Evolutionary conservation across 2,329 filamentous ascomycete species (phyloP).

Genomic region (Colletotrichum tabaci): DNA sequence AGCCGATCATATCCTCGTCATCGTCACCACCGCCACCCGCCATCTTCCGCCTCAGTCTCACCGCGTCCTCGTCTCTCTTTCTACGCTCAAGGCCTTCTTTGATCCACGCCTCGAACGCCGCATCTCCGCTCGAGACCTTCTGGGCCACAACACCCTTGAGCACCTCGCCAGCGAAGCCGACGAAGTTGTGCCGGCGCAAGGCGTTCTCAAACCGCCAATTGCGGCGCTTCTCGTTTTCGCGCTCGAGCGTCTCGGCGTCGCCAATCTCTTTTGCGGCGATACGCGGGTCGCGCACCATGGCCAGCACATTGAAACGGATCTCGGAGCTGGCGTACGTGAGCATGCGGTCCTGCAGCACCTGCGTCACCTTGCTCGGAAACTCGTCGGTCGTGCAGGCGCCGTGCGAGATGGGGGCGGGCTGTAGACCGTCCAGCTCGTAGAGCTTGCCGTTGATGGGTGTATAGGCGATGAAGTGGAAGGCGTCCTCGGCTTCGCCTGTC

Average conservation of each 20-base stretch:
- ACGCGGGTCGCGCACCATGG: constrained; percentile 89
- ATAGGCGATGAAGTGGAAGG: constrained; percentile 98
- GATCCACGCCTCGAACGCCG: constrained; percentile 81
- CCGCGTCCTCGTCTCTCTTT: constrained; percentile 47
- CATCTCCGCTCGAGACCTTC: constrained; percentile 77
- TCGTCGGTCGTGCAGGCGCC: constrained; percentile 78
- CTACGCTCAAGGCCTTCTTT: constrained; percentile 75
- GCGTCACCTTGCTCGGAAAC: constrained; percentile 86
- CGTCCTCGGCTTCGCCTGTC: constrained; percentile 82
- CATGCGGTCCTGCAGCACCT: constrained; percentile 89
- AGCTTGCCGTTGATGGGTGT: constrained; percentile 83
- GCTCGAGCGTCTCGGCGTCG: constrained; percentile 82
- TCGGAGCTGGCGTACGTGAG: constrained; percentile 87
- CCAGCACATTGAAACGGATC: constrained; percentile 96
- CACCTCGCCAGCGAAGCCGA: constrained; percentile 93
- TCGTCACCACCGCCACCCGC: constrained; percentile 36
- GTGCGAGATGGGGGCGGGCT: constrained; percentile 92
- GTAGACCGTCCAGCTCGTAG: constrained; percentile 96
- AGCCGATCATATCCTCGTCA: constrained; percentile 41
- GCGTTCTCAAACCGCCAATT: constrained; percentile 98
- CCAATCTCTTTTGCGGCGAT: constrained; percentile 84
- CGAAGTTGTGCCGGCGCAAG: constrained; percentile 92
- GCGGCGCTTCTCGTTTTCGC: constrained; percentile 86
- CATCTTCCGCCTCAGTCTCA: constrained; percentile 42
- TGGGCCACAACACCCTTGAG: constrained; percentile 85